Evolutionary conservation across 2,329 filamentous ascomycete genomes (phyloP), one percentile per base, ranked within the genome.

Genomic region (Cladosporium cucumerinum): DNA sequence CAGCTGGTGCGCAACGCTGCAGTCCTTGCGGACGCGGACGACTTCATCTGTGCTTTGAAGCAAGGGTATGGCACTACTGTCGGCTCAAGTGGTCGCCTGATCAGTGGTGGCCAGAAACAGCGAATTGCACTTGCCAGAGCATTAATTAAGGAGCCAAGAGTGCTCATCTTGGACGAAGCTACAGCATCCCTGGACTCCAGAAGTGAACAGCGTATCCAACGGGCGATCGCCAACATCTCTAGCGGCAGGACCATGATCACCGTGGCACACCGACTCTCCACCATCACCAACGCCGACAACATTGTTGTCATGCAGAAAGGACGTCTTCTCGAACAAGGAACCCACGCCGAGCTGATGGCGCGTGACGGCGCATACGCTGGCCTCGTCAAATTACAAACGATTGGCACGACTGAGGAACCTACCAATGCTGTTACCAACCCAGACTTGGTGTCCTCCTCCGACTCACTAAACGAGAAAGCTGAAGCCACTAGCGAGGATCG

Each of bases 1-100:
- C 93, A 93, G 11, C 97, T 98, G 77, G 93, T 94, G 7, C 85
- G 93, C 72, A 93, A 93, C 43, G 86, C 97, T 64, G 92, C 97
- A 26, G 94, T 90, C 21, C 85, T 99, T 0, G 87, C 98, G 5
- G 95, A 99, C 69, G 95, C 98, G 77, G 49, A 62, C 39, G 60
- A 62, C 60, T 62, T 62, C 26, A 62, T 62, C n/a, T 55, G 78
- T 79, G 77, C 77, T 28, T 80, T 86, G 1, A 82, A 86, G 57
- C 74, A 82, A 69, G 79, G 82, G 43, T 74, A 81, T 11, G 80
- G 79, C 3, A 79, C 79, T 0, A 76, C 80, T 4, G 82, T 87
- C 2, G 86, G 86, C 11, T 28, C 54, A 12, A 64, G 57, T 26
- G 62, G 54, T 12, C 54, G 54, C 23, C n/a, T 58, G 21, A 64